These are phyloP conservation scores for Colletotrichum gloeosporioides DNA, from an alignment of 2,329 filamentous ascomycete species.

Conservation along the genomic window DNA sequence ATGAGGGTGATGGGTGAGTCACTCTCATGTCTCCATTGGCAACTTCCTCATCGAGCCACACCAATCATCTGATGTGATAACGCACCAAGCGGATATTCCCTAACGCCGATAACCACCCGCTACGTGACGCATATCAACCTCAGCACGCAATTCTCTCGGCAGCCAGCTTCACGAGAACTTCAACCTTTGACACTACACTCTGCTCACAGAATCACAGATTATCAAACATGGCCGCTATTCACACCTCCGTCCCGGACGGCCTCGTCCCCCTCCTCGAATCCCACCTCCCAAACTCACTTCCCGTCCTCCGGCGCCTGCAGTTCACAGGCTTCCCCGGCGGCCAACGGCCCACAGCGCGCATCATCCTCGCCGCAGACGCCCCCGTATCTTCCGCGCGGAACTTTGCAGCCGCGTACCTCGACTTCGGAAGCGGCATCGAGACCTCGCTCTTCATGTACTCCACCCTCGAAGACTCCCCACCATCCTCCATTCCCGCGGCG, in stretches of 20 bases:
- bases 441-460: constrained; percentile 71
- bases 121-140: neutral
- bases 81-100: neutral
- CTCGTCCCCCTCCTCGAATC: constrained; percentile 53
- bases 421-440: constrained; percentile 64
- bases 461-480: constrained; percentile 44
- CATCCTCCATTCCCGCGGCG: neutral
- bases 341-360: constrained; percentile 46
- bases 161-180: neutral
- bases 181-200: too few relatives aligned
- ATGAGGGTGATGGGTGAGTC: neutral
- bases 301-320: constrained; percentile 67
- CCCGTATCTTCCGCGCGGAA: neutral
- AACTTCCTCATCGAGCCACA: neutral
- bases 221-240: constrained; percentile 23
- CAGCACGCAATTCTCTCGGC: neutral
- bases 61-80: neutral
- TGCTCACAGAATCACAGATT: too few relatives aligned
- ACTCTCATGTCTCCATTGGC: neutral
- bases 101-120: neutral
- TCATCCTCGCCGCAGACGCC: constrained; percentile 41
- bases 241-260: constrained; percentile 31
- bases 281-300: constrained; percentile 63
- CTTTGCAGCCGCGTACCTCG: constrained; percentile 66
- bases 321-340: constrained; percentile 51